Percentiles rank a stretch among this genome's conserved stretches.
Conservation (phyloP, 192 early-diverging fungal genomes). For the Physocladia obscura region DNA sequence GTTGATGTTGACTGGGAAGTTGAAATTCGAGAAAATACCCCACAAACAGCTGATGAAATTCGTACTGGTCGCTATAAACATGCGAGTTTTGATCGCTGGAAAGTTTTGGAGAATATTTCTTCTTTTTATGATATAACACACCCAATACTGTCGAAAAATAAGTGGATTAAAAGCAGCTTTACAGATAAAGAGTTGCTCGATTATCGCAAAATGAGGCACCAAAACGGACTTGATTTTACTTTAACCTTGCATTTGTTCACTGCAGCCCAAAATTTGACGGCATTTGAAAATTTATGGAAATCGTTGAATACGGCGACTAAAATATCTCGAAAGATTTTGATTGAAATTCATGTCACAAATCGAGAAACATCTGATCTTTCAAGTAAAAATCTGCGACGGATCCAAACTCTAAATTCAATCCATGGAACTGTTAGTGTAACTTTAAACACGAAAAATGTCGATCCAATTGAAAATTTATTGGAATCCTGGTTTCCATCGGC, state of each 20-base stretch:
- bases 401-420: background rate
- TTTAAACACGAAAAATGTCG: background rate
- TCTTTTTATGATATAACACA: constrained; percentile 30
- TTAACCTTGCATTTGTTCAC: constrained; percentile 25
- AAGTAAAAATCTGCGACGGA: background rate
- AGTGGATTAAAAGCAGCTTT: constrained; percentile 18
- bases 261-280: background rate
- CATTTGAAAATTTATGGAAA: constrained; percentile 9
- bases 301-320: background rate
- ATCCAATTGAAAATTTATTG: constrained; percentile 1
- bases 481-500: constrained; percentile 23
- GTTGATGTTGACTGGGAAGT: constrained; percentile 23
- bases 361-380: background rate
- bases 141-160: constrained; percentile 12
- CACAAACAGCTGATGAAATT: background rate
- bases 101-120: constrained; percentile 17
- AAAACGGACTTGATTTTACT: background rate
- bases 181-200: constrained; percentile 6
- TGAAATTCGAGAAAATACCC: background rate
- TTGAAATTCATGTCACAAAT: constrained; percentile 25
- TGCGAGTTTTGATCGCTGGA: background rate
- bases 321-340: background rate
- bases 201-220: background rate
- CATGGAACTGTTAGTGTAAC: constrained; percentile 7
- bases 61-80: background rate